A percentile compares a stretch with the other conserved stretches of the same genome.
Conservation (phyloP, 139 green algal species). For the Auxenochlorella protothecoides region DNA sequence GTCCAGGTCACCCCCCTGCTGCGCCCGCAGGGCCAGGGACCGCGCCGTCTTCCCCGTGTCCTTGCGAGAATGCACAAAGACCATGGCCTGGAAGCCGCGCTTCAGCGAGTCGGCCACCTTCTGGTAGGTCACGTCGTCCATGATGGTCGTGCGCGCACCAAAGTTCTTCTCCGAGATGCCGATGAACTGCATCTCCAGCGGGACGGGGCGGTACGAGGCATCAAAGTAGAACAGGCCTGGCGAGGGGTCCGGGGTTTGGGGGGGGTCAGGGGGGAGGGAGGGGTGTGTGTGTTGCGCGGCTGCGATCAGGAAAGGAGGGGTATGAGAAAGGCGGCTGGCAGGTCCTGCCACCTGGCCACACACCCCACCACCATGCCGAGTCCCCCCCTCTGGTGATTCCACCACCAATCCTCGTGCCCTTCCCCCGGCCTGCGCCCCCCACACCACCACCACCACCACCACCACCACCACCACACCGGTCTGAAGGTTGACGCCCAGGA, state of each 20-base stretch:
- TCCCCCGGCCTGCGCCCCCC: too few species aligned
- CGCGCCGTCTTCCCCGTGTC: slow-evolving; percentile 89
- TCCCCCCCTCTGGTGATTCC: too few species aligned
- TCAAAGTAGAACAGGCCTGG: slow-evolving; percentile 96
- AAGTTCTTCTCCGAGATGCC: slow-evolving; percentile 84
- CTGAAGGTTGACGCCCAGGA: slow-evolving; percentile 65
- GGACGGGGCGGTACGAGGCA: slow-evolving; percentile 83
- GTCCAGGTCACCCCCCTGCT: slow-evolving; percentile 35
- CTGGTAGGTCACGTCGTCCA: slow-evolving; percentile 84
- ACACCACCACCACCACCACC: too few species aligned
- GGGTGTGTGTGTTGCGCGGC: too few species aligned
- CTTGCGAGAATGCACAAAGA: slow-evolving; percentile 98
- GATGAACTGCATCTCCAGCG: slow-evolving; percentile 84
- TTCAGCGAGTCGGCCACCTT: slow-evolving; percentile 75
- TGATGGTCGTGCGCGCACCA: slow-evolving; percentile 56
- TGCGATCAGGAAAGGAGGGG: too few species aligned
- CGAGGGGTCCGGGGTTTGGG: not conserved
- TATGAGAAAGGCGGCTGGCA: too few species aligned
- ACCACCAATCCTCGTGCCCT: too few species aligned
- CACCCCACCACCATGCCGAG: too few species aligned
- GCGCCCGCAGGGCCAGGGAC: slow-evolving; percentile 47
- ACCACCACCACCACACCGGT: slow-evolving; percentile 2
- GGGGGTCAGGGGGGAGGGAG: too few species aligned
- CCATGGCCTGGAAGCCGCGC: slow-evolving; percentile 91
- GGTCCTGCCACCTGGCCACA: too few species aligned